These are phyloP conservation scores for Claviceps cyperi DNA, from an alignment of 2,329 filamentous ascomycete species.

Conservation along the genomic window DNA sequence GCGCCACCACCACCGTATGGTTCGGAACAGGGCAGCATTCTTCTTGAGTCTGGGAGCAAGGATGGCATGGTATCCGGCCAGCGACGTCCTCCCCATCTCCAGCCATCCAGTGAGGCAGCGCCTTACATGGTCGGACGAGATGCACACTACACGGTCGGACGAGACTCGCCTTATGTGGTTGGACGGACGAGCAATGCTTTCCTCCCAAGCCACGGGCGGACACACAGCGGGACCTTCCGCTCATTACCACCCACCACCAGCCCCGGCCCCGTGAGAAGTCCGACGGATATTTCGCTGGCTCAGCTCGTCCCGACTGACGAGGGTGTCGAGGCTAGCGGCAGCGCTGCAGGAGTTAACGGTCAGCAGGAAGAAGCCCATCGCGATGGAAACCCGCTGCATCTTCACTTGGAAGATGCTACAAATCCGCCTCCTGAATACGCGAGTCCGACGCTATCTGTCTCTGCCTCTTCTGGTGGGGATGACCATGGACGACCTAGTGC, in stretches of 20 bases:
- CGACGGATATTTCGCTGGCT: slow-evolving; percentile 89
- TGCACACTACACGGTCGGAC: too few species aligned
- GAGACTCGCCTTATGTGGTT: slow-evolving; percentile 18
- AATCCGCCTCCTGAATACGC: slow-evolving; percentile 59
- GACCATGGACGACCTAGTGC: slow-evolving; percentile 39
- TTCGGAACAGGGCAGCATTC: slow-evolving; percentile 89
- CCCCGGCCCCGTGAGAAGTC: slow-evolving; percentile 77
- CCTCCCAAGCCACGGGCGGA: slow-evolving; percentile 54
- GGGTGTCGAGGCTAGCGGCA: slow-evolving; percentile 44
- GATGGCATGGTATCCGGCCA: slow-evolving; percentile 35
- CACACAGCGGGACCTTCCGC: slow-evolving; percentile 65
- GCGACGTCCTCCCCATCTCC: slow-evolving; percentile 28
- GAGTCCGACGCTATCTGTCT: slow-evolving; percentile 48
- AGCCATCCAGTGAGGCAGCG: slow-evolving; percentile 23
- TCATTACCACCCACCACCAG: slow-evolving; percentile 67
- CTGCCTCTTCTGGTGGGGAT: slow-evolving; percentile 17
- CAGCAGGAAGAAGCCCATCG: slow-evolving; percentile 12
- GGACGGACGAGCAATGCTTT: slow-evolving; percentile 31
- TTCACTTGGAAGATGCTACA: slow-evolving; percentile 37
- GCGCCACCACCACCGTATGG: slow-evolving; percentile 94
- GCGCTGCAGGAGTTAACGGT: slow-evolving; percentile 5
- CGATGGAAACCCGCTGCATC: slow-evolving; percentile 23
- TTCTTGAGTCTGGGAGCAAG: slow-evolving; percentile 72
- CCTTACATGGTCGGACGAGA: too few species aligned
- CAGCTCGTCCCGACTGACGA: slow-evolving; percentile 61